A percentile compares a stretch with the other conserved stretches of the same genome.
Evolutionary conservation across 768 basidiomycete species (phyloP).

Genomic region (Leccinellum rugosiceps): DNA sequence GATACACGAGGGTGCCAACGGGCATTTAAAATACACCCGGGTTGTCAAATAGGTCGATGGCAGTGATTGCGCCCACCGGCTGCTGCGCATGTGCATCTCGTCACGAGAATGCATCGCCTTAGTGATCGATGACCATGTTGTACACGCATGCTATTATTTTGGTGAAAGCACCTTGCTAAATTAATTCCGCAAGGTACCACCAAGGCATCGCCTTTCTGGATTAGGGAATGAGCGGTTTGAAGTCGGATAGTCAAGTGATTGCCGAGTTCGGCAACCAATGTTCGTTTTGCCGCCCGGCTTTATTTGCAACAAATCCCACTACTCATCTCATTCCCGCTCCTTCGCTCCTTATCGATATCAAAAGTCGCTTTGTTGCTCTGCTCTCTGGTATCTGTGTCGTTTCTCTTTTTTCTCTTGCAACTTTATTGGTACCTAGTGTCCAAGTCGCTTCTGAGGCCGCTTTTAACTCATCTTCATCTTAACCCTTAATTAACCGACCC

Average conservation of each 20-base stretch:
- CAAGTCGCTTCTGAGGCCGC: slow-evolving; percentile 6
- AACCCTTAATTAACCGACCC: slow-evolving; percentile 39
- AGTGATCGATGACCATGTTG: slow-evolving; percentile 8
- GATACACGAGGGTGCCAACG: neutral
- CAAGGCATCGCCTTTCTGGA: slow-evolving; percentile 20
- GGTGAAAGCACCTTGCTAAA: slow-evolving; percentile 13
- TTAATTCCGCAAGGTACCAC: slow-evolving; percentile 23
- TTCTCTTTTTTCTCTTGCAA: slow-evolving; percentile 6
- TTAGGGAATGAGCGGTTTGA: slow-evolving; percentile 33
- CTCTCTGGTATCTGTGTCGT: slow-evolving; percentile 4
- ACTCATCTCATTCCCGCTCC: slow-evolving; percentile 27
- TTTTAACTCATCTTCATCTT: slow-evolving; percentile 25
- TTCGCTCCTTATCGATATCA: slow-evolving; percentile 31
- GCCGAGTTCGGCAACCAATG: slow-evolving; percentile 37
- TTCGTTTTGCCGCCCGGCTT: slow-evolving; percentile 38
- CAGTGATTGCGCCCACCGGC: slow-evolving; percentile 21
- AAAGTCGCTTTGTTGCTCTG: slow-evolving; percentile 12
- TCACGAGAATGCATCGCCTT: neutral
- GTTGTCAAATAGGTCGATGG: slow-evolving; percentile 1
- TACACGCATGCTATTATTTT: slow-evolving; percentile 19
- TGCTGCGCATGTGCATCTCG: slow-evolving; percentile 15
- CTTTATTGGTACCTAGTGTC: neutral
- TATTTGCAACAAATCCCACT: slow-evolving; percentile 41
- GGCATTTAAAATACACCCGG: slow-evolving; percentile 2
- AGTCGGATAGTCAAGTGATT: slow-evolving; percentile 36